phyloP scores from a whole-genome alignment of 2,329 filamentous ascomycete species.

The Fusarium sp. region DNA sequence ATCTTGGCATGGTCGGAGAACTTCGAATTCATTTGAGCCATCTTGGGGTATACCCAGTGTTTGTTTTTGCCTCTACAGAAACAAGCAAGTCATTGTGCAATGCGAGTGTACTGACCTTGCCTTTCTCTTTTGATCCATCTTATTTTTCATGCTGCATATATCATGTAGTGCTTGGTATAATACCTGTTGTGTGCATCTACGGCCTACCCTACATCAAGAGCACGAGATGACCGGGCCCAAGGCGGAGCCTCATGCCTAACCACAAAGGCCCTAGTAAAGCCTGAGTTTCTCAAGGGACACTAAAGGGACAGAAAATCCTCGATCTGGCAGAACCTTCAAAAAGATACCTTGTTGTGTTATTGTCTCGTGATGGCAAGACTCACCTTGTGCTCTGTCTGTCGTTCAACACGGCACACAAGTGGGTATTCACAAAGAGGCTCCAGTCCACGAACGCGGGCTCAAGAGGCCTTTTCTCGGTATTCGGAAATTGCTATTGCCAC shows the following conservation, averaged over 20 bases:
- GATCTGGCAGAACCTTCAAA: neutral
- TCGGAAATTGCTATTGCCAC: neutral
- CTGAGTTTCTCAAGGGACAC: neutral
- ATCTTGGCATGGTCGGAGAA: neutral
- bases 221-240: neutral
- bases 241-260: neutral
- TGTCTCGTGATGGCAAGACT: neutral
- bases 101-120: neutral
- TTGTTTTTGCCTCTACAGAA: neutral
- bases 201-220: neutral
- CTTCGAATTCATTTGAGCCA: neutral
- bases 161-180: neutral
- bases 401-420: neutral
- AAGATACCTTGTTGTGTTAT: neutral
- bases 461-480: neutral
- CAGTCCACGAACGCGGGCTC: neutral
- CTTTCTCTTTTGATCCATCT: neutral
- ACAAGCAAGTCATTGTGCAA: neutral
- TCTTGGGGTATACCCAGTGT: neutral
- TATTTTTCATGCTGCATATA: neutral
- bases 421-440: neutral
- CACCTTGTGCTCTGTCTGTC: neutral
- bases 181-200: neutral
- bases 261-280: neutral
- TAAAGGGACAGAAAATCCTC: neutral